phyloP scores from a whole-genome alignment of 1,284 basidiomycete species.

The Schizophyllum commune region DNA sequence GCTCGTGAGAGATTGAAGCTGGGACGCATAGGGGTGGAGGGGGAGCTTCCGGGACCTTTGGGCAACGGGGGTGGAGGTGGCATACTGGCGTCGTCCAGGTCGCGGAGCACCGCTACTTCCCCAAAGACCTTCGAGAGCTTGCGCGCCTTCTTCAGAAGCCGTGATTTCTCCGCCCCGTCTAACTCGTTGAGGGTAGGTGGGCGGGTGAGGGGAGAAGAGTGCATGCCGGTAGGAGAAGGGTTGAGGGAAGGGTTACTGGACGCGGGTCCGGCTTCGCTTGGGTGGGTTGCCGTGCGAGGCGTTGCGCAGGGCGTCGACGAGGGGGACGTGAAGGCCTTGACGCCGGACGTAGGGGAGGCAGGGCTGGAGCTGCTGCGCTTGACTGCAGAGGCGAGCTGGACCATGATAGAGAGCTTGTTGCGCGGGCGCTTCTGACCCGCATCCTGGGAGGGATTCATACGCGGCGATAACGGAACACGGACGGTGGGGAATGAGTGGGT shows the following conservation, averaged over 20 bases:
- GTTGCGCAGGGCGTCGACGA: neutral
- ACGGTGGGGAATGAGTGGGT: neutral
- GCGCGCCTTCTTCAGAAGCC: conserved; percentile 32
- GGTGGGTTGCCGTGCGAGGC: neutral
- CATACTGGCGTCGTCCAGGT: conserved; percentile 9
- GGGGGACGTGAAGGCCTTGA: conserved; percentile 2
- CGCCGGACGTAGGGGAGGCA: conserved; percentile 7
- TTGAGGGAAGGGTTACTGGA: neutral
- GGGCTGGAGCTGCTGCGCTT: conserved; percentile 1
- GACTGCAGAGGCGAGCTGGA: conserved; percentile 13
- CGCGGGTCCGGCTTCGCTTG: neutral
- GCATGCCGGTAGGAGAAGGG: neutral
- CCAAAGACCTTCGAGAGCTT: conserved; percentile 37
- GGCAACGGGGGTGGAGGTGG: neutral
- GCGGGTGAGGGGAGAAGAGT: neutral
- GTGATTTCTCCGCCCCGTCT: conserved; percentile 24
- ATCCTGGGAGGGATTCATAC: neutral
- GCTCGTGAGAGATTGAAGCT: neutral
- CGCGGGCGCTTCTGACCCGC: conserved; percentile 4
- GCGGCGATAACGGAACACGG: neutral
- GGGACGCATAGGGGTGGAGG: neutral
- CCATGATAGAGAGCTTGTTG: conserved; percentile 23
- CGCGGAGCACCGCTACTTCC: conserved; percentile 18
- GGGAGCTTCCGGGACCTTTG: neutral
- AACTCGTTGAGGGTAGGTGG: conserved; percentile 29